Base-by-base conservation (phyloP, 257 asterid genomes). In the Jasminum sambac region DNA sequence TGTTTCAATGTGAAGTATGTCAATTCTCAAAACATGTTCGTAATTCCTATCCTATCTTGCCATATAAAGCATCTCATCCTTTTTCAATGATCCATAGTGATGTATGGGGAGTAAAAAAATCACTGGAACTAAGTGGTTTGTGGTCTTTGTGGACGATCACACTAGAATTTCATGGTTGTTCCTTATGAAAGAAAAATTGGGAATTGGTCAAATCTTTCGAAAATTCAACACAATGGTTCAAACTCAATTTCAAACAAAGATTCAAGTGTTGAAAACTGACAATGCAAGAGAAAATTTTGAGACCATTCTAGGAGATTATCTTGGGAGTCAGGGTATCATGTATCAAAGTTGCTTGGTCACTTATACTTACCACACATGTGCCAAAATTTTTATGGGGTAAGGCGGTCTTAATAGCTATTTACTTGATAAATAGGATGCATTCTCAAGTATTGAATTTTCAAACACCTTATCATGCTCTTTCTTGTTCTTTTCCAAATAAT, bases 151-250 rank as follows among this genome's bases (percentile, higher is more conserved):
- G 34, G 66, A 43, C 63, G 55, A 68, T 24, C 68, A 65, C 13
- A 64, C 59, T 13, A 17, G 60, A 19, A 16, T 21, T 4, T 10
- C 64, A 2, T 72, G 71, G 59, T 10, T 55, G 14, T 72, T 58
- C 41, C 70, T 30, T 2, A 13, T 68, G 17, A 74, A 61, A 67
- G 78, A 61, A 14, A 70, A 60, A 60, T 70, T n/a, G n/a, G n/a
- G n/a, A n/a, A n/a, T n/a, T n/a, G n/a, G n/a, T n/a, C n/a, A n/a
- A n/a, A n/a, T n/a, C n/a, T n/a, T n/a, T n/a, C n/a, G n/a, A n/a
- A n/a, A n/a, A n/a, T n/a, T n/a, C n/a, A n/a, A n/a, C n/a, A n/a
- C n/a, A n/a, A n/a, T n/a, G n/a, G n/a, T n/a, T n/a, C n/a, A n/a
- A n/a, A n/a, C n/a, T n/a, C n/a, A n/a, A n/a, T n/a, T n/a, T n/a